phyloP scores from a whole-genome alignment of 306 rosid species.

The Rubus parviflorus region DNA sequence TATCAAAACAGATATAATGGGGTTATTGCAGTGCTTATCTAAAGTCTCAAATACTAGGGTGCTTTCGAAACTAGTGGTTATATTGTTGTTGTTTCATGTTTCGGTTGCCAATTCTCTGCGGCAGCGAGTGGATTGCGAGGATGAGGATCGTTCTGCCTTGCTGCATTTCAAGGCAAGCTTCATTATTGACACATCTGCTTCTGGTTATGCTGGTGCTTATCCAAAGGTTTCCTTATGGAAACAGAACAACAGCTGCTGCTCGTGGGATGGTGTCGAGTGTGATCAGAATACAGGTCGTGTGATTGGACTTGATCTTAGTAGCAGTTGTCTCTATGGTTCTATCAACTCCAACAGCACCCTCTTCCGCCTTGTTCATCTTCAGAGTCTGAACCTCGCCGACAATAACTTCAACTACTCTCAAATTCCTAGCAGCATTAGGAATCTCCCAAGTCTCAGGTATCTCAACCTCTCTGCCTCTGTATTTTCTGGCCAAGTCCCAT shows the following conservation, averaged over 20 bases:
- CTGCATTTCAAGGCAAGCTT: constrained; percentile 24
- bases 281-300: not conserved
- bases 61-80: not conserved
- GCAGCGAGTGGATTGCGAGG: constrained; percentile 7
- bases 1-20: not conserved
- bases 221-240: constrained; percentile 15
- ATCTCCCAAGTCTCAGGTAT: not conserved
- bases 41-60: not conserved
- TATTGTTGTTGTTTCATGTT: not conserved
- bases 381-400: not conserved
- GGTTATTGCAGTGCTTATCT: not conserved
- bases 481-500: constrained; percentile 14
- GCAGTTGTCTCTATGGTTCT: constrained; percentile 14
- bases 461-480: constrained; percentile 6
- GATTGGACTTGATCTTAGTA: constrained; percentile 8
- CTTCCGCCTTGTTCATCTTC: constrained; percentile 1
- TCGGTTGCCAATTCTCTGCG: not conserved
- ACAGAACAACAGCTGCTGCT: constrained; percentile 8
- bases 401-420: constrained; percentile 12
- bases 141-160: constrained; percentile 10
- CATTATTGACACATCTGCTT: not conserved
- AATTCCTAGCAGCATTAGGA: not conserved
- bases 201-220: not conserved
- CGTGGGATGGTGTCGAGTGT: constrained; percentile 19
- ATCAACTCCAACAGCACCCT: constrained; percentile 3